Evolutionary conservation across 371 early-diverging fungal species (phyloP).

Genomic region (Encephalitozoon hellem): DNA sequence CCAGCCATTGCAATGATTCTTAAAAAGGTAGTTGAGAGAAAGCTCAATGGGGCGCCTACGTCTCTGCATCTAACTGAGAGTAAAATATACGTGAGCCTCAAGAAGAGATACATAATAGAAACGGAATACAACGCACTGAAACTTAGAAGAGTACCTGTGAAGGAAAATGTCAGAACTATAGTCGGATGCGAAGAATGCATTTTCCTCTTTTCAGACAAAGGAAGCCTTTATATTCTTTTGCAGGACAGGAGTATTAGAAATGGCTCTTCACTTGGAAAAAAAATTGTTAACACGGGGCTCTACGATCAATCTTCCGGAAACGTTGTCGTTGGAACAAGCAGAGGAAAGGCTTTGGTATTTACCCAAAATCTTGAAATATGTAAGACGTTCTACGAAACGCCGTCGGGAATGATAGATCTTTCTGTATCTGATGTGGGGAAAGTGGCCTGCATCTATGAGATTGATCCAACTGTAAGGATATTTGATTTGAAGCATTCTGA

Average conservation of each 20-base stretch:
- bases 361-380: background rate
- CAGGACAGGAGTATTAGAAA: background rate
- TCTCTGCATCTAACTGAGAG: background rate
- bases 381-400: background rate
- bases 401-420: background rate
- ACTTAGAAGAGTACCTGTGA: background rate
- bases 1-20: background rate
- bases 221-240: background rate
- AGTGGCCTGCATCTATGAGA: background rate
- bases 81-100: background rate
- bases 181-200: background rate
- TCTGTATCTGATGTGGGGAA: background rate
- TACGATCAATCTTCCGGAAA: background rate
- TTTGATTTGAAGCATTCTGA: background rate
- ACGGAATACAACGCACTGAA: background rate
- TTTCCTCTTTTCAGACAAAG: background rate
- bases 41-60: background rate
- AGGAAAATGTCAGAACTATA: background rate
- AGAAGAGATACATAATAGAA: background rate
- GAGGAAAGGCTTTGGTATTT: background rate
- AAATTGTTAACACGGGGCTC: background rate
- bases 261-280: background rate
- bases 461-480: background rate
- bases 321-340: background rate
- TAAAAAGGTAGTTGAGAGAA: background rate